Evolutionary conservation across 306 rosid species (phyloP), one percentile per base, ranked within the genome.

Genomic region (Carpinus fangiana): DNA sequence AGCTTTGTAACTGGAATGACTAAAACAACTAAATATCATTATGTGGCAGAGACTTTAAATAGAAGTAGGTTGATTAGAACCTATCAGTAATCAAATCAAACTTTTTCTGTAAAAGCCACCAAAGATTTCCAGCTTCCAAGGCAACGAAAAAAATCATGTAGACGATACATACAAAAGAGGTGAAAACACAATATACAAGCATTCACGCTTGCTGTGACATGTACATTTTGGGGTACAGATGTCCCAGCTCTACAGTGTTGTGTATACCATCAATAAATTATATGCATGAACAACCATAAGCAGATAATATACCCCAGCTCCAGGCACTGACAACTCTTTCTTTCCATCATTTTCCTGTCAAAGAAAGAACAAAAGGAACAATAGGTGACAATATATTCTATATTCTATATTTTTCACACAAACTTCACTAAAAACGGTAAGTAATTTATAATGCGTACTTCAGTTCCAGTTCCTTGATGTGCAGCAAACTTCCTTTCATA

Each of bases 281-380:
- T 68, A 84, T 68, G 65, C 31, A 80, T 21, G 53, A 45, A 66
- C 7, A 67, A 76, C 36, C 36, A 46, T 67, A 60, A 31, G 55
- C 61, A 50, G 60, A 81, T 50, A 74, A 57, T 85, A 77, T 93
- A 95, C 99, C 98, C 98, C 99, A 75, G 99, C 99, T 85, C 93
- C 99, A 89, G 97, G 99, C 16, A 85, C 98, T 0, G 97, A 93
- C 83, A 91, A 82, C 79, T 93, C 99, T 82, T 86, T 93, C 83
- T 77, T 85, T 66, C 87, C 90, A 72, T 86, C 90, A 70, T 85
- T 91, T 80, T 84, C 97, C 99, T 95, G 84, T 80, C 72, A 70
- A 84, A 69, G 53, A 69, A 86, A 89, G 84, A 76, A 50, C 78
- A 83, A 72, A 84, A 76, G 54, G 69, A 41, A 73, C 18, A 65